A percentile compares a stretch with the other conserved stretches of the same genome.
Evolutionary conservation across 108 stramenopile species (phyloP).

Genomic region (Thalassiosira profunda): DNA sequence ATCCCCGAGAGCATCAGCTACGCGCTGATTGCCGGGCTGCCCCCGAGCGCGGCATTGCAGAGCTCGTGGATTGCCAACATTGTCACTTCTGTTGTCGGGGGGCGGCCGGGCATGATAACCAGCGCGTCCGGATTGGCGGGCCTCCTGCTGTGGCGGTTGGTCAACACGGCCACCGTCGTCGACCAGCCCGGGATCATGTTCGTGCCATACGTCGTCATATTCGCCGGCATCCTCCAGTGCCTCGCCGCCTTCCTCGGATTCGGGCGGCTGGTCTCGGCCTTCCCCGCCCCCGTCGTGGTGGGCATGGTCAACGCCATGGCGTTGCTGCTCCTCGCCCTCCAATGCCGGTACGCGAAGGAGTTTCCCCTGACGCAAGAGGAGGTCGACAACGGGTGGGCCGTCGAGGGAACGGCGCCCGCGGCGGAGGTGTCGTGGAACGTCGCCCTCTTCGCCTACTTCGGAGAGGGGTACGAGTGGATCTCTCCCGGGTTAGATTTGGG

Average conservation of each 20-base stretch:
- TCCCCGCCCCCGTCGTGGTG: slow-evolving; percentile 56
- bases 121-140: slow-evolving; percentile 52
- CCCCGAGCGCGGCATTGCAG: slow-evolving; percentile 51
- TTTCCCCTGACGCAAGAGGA: slow-evolving; percentile 28
- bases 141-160: slow-evolving; percentile 31
- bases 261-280: slow-evolving; percentile 36
- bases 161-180: slow-evolving; percentile 23
- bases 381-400: slow-evolving; percentile 4
- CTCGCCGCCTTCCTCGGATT: slow-evolving; percentile 44
- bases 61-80: slow-evolving; percentile 53
- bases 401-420: slow-evolving; percentile 11
- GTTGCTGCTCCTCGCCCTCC: slow-evolving; percentile 44
- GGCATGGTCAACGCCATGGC: slow-evolving; percentile 70
- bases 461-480: slow-evolving; percentile 42
- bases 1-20: slow-evolving; percentile 62
- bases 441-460: slow-evolving; percentile 34
- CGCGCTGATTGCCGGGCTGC: slow-evolving; percentile 62
- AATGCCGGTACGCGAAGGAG: slow-evolving; percentile 51
- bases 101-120: slow-evolving; percentile 64
- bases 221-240: slow-evolving; percentile 54
- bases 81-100: slow-evolving; percentile 58
- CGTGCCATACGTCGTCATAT: slow-evolving; percentile 50
- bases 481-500: slow-evolving; percentile 17
- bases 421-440: slow-evolving; percentile 26
- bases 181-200: slow-evolving; percentile 49